Evolutionary conservation across 768 basidiomycete species (phyloP).

Genomic region (Mrakia gelida): DNA sequence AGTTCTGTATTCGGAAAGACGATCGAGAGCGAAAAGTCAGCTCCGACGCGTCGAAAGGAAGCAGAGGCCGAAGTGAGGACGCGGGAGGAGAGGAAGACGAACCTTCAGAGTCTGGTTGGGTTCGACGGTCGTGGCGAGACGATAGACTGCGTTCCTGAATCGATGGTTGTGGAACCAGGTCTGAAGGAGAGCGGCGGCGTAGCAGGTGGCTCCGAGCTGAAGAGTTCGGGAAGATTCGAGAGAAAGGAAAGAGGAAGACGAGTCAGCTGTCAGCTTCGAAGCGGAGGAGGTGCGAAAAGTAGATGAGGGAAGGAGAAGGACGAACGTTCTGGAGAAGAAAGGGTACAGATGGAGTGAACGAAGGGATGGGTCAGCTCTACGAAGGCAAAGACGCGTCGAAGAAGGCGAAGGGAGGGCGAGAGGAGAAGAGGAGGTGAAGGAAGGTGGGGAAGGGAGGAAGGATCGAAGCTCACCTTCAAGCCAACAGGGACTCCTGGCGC

Average conservation of each 20-base stretch:
- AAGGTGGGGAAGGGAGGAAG: background rate
- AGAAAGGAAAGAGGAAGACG: constrained; percentile 4
- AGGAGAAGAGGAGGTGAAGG: background rate
- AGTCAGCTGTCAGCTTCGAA: background rate
- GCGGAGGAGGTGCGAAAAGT: constrained; percentile 40
- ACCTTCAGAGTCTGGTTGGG: constrained; percentile 51
- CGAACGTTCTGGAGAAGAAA: background rate
- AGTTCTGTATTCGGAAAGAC: constrained; percentile 21
- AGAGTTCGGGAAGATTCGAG: constrained; percentile 6
- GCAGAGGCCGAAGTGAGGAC: constrained; percentile 54
- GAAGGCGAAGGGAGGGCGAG: background rate
- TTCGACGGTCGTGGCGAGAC: constrained; percentile 60
- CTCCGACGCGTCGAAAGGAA: constrained; percentile 60
- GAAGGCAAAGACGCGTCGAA: background rate
- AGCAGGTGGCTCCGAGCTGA: constrained; percentile 95
- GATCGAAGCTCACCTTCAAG: constrained; percentile 56
- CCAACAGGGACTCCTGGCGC: constrained; percentile 65
- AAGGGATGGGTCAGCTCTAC: constrained; percentile 7
- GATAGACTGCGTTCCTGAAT: constrained; percentile 78
- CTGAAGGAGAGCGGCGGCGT: constrained; percentile 58
- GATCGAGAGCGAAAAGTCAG: background rate
- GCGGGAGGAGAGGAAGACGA: constrained; percentile 30
- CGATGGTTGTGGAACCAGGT: constrained; percentile 85
- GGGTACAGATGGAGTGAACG: background rate
- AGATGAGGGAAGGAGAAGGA: background rate